These are phyloP conservation scores for Hemileccinum rubropunctum DNA, from an alignment of 768 basidiomycete genomes.

Conservation along the genomic window DNA sequence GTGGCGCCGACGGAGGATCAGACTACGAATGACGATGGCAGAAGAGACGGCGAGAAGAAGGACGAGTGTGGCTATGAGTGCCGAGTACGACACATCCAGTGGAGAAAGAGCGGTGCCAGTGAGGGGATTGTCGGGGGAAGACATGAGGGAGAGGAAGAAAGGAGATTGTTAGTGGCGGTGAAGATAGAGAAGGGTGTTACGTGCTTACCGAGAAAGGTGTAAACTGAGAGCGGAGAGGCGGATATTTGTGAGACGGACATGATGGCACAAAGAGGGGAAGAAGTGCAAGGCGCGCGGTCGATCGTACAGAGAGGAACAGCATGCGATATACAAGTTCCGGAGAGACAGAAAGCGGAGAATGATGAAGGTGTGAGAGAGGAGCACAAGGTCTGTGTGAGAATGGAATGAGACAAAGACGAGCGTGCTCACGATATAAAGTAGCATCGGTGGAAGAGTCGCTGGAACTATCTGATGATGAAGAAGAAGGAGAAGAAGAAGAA, in stretches of 20 bases:
- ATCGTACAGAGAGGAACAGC: constrained; percentile 2
- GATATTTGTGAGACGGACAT: neutral
- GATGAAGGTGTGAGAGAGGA: constrained; percentile 5
- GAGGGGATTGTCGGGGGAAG: constrained; percentile 4
- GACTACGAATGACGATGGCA: constrained; percentile 63
- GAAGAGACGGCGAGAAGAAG: constrained; percentile 66
- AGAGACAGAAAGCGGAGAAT: neutral
- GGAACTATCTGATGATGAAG: no score
- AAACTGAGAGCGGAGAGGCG: constrained; percentile 20
- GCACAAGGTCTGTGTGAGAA: constrained; percentile 18
- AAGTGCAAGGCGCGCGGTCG: constrained; percentile 1
- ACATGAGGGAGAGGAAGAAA: constrained; percentile 12
- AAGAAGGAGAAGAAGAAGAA: no score
- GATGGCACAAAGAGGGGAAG: no score
- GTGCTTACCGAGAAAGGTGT: constrained; percentile 33
- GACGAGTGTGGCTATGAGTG: constrained; percentile 60
- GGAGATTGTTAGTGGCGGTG: neutral
- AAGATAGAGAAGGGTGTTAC: neutral
- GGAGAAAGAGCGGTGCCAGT: constrained; percentile 4
- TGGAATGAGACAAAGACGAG: neutral
- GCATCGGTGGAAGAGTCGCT: constrained; percentile 13
- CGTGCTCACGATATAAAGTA: constrained; percentile 27
- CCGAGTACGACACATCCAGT: constrained; percentile 34
- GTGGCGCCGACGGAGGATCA: constrained; percentile 61
- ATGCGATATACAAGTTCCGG: neutral